A percentile compares a stretch with the other conserved stretches of the same genome.
Conservation (phyloP, 148 eudicot genomes). For the Tetragonia tetragonoides region DNA sequence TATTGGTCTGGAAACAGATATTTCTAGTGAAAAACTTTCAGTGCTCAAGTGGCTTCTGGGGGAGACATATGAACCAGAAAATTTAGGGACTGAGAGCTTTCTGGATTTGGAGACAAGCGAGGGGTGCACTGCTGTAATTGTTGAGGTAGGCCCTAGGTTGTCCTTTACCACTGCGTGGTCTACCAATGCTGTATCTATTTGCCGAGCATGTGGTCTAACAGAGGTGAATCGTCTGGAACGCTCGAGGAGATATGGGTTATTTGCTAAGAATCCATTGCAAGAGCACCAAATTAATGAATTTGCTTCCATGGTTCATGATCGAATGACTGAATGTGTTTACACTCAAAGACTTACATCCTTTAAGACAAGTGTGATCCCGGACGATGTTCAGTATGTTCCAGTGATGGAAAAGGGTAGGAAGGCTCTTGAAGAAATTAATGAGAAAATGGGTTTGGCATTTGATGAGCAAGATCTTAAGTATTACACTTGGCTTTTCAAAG, state of each 20-base stretch:
- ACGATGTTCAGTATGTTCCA: conserved; percentile 67
- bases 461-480: conserved; percentile 88
- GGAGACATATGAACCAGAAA: conserved; percentile 80
- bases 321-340: conserved; percentile 91
- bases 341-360: conserved; percentile 59
- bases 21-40: conserved; percentile 49
- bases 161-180: conserved; percentile 95
- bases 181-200: conserved; percentile 87
- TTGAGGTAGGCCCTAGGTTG: conserved; percentile 90
- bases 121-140: conserved; percentile 34
- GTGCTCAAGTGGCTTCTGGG: conserved; percentile 74
- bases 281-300: conserved; percentile 67
- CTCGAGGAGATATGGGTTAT: conserved; percentile 69
- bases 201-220: conserved; percentile 69
- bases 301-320: conserved; percentile 80
- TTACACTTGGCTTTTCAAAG: conserved; percentile 72
- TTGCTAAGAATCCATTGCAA: conserved; percentile 41
- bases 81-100: conserved; percentile 63
- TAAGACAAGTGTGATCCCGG: conserved; percentile 57
- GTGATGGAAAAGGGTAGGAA: conserved; percentile 73
- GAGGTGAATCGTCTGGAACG: conserved; percentile 75
- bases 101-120: conserved; percentile 48
- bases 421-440: conserved; percentile 78
- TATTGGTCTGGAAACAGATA: conserved; percentile 49
- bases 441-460: conserved; percentile 83